Evolutionary conservation across 768 basidiomycete genomes (phyloP), one percentile per base, ranked within the genome.

Genomic region (Phlebiopsis flavidoalba): DNA sequence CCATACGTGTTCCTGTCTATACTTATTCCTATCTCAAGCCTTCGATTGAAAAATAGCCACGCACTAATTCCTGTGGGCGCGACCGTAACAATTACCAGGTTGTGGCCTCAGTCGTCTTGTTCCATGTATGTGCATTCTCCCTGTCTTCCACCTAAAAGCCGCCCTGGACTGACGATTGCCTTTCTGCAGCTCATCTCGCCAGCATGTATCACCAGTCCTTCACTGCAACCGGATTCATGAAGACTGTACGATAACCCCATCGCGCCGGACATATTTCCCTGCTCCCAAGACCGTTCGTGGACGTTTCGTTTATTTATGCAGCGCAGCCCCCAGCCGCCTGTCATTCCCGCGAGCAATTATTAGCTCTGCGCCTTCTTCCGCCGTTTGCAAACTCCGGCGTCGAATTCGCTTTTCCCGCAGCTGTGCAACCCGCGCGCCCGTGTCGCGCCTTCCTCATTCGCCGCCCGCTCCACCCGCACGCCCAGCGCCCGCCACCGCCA

Each of bases 211-310:
- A 55, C 35, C 21, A 55, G 22, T 10, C 36, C 40, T 36, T 35
- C 40, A 40, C 19, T 45, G 54, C 54, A 45, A 1, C 22, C 12
- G 8, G 21, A 19, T 19, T 15, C 40, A 7, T 21, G 40, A 43
- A 55, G 54, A 26, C 52, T 55, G 54, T 55, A 55, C 54, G 43
- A 55, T 45, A 55, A 37, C 8, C 37, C 26, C 40, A 19, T n/a
- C 36, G 33, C 45, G 12, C 22, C 40, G 40, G 40, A 17, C 40
- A 31, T 31, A 31, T 17, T 43, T 17, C 11, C 12, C 40, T 43
- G 40, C 40, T 43, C 40, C 17, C 40, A 17, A 17, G 40, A 43
- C 40, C 10, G 17, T 43, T 17, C 40, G 12, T 3, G 40, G 40
- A 43, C 40, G 10, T 12, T 43, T 43, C 40, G 12, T 12, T 43